Conservation (phyloP, 257 asterid genomes). For the Haberlea rhodopensis region DNA sequence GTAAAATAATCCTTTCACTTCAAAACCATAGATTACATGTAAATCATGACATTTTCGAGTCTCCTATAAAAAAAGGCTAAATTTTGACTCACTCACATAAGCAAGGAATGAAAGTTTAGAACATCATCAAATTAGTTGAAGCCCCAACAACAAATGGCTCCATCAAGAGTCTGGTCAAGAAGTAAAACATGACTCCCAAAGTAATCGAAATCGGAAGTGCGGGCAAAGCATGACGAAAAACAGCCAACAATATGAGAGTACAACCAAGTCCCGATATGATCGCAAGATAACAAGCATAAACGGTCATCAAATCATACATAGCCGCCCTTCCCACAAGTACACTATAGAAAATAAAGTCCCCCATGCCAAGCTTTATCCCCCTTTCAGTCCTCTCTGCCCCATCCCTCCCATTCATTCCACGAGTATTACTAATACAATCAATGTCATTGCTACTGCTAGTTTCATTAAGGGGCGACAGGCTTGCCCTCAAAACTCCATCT, state of each 20-base stretch:
- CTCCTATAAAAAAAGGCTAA: no score
- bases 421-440: not conserved
- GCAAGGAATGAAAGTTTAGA: no score
- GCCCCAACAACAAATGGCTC: constrained; percentile 94
- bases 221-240: constrained; percentile 81
- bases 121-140: constrained; percentile 83
- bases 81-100: no score
- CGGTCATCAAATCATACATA: constrained; percentile 95
- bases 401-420: constrained; percentile 30
- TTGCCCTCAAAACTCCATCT: constrained; percentile 32
- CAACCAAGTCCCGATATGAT: constrained; percentile 91
- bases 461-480: constrained; percentile 19
- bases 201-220: constrained; percentile 90
- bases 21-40: no score
- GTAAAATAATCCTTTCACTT: no score
- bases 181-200: constrained; percentile 80
- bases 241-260: constrained; percentile 78
- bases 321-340: constrained; percentile 98
- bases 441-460: not conserved
- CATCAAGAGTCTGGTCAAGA: constrained; percentile 82
- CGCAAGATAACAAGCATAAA: no score
- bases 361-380: constrained; percentile 91
- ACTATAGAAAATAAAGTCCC: constrained; percentile 88
- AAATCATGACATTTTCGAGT: no score
- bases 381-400: constrained; percentile 32